Percentiles rank a stretch among this genome's conserved stretches.
Evolutionary conservation across 306 rosid genomes (phyloP).

Genomic region (Senna siamea): DNA sequence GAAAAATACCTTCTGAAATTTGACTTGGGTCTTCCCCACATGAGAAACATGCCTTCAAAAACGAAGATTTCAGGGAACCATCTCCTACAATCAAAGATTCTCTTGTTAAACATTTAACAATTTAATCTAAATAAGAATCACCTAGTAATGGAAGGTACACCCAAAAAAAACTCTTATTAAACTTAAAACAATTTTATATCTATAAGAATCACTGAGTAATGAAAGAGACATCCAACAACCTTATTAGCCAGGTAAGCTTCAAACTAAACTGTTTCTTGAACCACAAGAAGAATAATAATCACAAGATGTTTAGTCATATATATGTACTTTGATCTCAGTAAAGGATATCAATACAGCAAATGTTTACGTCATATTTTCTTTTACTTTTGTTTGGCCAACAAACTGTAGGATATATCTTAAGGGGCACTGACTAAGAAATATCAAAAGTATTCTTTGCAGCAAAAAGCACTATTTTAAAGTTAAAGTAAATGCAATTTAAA

Average conservation of each 20-base stretch:
- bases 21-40: slow-evolving; percentile 81
- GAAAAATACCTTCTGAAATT: slow-evolving; percentile 68
- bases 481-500: neutral
- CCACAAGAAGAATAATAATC: slow-evolving; percentile 11
- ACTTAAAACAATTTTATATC: neutral
- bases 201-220: neutral
- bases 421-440: neutral
- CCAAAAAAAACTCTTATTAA: neutral
- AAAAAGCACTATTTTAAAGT: neutral
- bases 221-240: neutral
- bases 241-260: neutral
- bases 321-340: slow-evolving; percentile 17
- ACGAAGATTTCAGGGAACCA: slow-evolving; percentile 52
- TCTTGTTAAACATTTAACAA: slow-evolving; percentile 34
- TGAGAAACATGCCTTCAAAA: slow-evolving; percentile 79
- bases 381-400: neutral
- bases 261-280: neutral
- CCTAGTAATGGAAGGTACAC: neutral
- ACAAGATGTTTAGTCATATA: neutral
- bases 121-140: slow-evolving; percentile 8
- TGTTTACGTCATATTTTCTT: slow-evolving; percentile 16
- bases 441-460: neutral
- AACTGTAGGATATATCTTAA: slow-evolving; percentile 24
- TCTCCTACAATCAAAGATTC: slow-evolving; percentile 48
- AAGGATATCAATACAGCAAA: slow-evolving; percentile 26